These are phyloP conservation scores for Colletotrichum gloeosporioides DNA, from an alignment of 2,329 filamentous ascomycete genomes.

Conservation along the genomic window DNA sequence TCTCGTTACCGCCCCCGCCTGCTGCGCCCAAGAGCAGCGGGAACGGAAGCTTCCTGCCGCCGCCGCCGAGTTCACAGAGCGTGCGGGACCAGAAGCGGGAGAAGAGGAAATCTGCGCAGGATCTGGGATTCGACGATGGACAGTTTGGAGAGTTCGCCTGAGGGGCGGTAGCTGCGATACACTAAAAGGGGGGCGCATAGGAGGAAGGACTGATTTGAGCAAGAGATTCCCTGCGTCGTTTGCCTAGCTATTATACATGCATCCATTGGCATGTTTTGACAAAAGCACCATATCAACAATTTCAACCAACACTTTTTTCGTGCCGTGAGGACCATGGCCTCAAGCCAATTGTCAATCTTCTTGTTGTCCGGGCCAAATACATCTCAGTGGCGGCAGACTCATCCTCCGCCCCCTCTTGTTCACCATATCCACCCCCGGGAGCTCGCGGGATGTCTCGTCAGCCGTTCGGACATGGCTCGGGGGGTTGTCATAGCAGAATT, in stretches of 20 bases:
- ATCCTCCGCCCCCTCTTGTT: conserved; percentile 29
- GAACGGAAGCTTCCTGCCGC: conserved; percentile 53
- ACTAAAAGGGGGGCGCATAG: background rate
- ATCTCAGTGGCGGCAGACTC: conserved; percentile 36
- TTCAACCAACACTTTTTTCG: background rate
- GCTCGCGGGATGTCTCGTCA: background rate
- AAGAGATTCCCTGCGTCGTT: background rate
- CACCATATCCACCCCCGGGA: background rate
- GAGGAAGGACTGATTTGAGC: background rate
- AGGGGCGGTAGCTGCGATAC: background rate
- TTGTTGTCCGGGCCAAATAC: conserved; percentile 29
- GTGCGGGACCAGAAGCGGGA: conserved; percentile 65
- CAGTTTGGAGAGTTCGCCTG: conserved; percentile 84
- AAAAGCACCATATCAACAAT: background rate
- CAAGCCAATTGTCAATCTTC: background rate
- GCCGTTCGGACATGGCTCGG: too few species aligned
- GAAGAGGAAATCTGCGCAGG: conserved; percentile 60
- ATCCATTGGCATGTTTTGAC: background rate
- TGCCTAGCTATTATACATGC: background rate
- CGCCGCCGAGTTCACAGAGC: conserved; percentile 68
- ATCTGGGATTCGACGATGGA: conserved; percentile 85
- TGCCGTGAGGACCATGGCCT: background rate
- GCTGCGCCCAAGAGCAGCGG: conserved; percentile 35
- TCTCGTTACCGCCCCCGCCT: conserved; percentile 78
- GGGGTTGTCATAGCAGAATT: background rate